Evolutionary conservation across 345 rosid species (phyloP), one percentile per base, ranked within the genome.

Genomic region (Mallotus nudiflorus): DNA sequence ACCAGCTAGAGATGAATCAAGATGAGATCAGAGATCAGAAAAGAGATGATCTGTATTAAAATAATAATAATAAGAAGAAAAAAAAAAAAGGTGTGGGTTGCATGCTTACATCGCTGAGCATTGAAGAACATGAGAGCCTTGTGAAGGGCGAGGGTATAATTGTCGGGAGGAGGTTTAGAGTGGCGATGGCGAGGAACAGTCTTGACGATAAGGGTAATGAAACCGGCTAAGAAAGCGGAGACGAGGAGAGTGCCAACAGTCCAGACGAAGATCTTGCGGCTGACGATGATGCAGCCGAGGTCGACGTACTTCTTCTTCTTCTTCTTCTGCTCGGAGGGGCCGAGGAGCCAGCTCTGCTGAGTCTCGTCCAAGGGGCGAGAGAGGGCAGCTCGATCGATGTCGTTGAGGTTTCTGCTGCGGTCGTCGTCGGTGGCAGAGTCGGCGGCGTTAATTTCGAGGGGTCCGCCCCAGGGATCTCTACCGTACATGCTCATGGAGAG

Each of bases 71-170:
- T 33, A 33, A 33, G 3, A 33, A 33, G 6, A 33, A 33, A 33
- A 33, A 58, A 44, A 33, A 12, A 65, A 18, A 71, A 59, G 66
- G 44, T 35, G 8, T 56, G 25, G 62, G n/a, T n/a, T n/a, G n/a
- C n/a, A n/a, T 39, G 55, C 84, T 65, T 80, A 95, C 97, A 96
- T 57, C 85, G 79, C 73, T 96, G 99, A 68, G 88, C 99, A 77
- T 92, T 96, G 91, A 96, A 96, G 87, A 96, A 96, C 89, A 87
- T 90, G 80, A 96, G 99, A 37, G 99, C 93, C 81, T 92, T 96
- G 68, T 82, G 94, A 25, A 96, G 94, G 45, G 97, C 97, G 45
- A 90, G 77, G 1, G 99, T 92, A 75, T 96, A 96, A 58, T 96
- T 96, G 42, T 96, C 98, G 14, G 98, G 81, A 8, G 92, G 89